These are phyloP conservation scores for Shiraia sp. DNA, from an alignment of 2,329 filamentous ascomycete genomes.

Conservation along the genomic window DNA sequence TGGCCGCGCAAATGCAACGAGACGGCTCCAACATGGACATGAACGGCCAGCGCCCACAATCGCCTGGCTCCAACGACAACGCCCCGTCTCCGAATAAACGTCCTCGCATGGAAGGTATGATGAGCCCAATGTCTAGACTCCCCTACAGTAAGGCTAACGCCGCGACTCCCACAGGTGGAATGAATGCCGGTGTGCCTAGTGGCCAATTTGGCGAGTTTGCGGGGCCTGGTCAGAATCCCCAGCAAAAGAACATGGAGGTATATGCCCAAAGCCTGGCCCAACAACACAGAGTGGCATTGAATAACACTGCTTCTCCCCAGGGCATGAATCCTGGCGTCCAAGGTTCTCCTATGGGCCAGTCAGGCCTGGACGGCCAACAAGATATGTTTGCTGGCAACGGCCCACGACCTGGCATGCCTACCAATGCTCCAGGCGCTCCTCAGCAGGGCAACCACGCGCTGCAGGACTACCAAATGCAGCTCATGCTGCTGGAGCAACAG, in stretches of 20 bases:
- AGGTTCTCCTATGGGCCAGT: constrained; percentile 80
- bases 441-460: constrained; percentile 74
- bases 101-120: constrained; percentile 74
- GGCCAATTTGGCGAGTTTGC: constrained; percentile 73
- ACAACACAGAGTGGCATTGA: constrained; percentile 80
- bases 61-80: constrained; percentile 81
- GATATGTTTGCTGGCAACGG: constrained; percentile 42
- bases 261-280: constrained; percentile 85
- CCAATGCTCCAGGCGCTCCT: constrained; percentile 58
- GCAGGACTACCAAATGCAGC: constrained; percentile 87
- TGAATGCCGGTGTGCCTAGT: constrained; percentile 75
- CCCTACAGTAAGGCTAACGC: constrained; percentile 53
- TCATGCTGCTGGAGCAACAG: constrained; percentile 85
- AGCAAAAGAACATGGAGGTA: constrained; percentile 83
- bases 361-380: constrained; percentile 45
- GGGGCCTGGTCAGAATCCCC: constrained; percentile 59
- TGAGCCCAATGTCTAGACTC: constrained; percentile 55
- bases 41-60: constrained; percentile 75
- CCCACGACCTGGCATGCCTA: constrained; percentile 57
- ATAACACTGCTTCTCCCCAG: constrained; percentile 79
- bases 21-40: constrained; percentile 87
- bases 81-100: constrained; percentile 92
- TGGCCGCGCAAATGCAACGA: constrained; percentile 78
- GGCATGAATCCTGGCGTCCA: constrained; percentile 72
- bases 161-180: constrained; percentile 69